Base-by-base conservation (phyloP, 179 eudicot genomes). In the Spergularia azorica region DNA sequence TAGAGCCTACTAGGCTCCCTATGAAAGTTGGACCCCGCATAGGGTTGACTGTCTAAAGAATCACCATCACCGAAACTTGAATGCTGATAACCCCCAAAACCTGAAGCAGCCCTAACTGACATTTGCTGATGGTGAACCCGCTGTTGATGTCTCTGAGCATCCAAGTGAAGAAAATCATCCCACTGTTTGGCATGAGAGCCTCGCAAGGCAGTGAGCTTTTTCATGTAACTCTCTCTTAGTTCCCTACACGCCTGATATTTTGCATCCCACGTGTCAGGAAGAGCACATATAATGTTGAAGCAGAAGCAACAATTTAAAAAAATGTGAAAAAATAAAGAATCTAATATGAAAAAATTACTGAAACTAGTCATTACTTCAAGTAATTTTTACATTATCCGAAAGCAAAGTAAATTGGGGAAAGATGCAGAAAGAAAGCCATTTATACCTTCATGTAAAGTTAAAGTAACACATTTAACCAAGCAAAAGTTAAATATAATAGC, bases 131-230 rank as follows among this genome's bases (percentile, higher is more conserved):
- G 79, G 52, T 80, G 84, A 32, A 82, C 76, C 74, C 72, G 82
- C 32, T 91, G 89, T 74, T 87, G 92, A 85, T 84, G 85, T 81
- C 92, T 95, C 72, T 85, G 90, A 41, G 84, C 82, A 79, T 91
- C 90, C 36, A 77, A 63, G 58, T 78, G 90, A 84, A 93, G 92
- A 81, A 95, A 94, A 79, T 91, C 98, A 50, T 91, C 98, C 98
- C 97, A 92, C 66, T 89, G 90, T 71, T 85, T 90, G 56, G 90
- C 89, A 83, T 94, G 98, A 60, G 83, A 83, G 57, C 74, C 89
- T 77, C 89, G 86, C 39, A 89, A 75, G 36, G 76, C 77, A 80
- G 86, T 74, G 56, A 90, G 78, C 60, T 83, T 90, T 83, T 88
- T 88, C 82, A 87, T 76, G 81, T 86, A 73, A 83, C 26, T 85